Conservation (phyloP, 768 basidiomycete species). For the Hygrocybe punicea region DNA sequence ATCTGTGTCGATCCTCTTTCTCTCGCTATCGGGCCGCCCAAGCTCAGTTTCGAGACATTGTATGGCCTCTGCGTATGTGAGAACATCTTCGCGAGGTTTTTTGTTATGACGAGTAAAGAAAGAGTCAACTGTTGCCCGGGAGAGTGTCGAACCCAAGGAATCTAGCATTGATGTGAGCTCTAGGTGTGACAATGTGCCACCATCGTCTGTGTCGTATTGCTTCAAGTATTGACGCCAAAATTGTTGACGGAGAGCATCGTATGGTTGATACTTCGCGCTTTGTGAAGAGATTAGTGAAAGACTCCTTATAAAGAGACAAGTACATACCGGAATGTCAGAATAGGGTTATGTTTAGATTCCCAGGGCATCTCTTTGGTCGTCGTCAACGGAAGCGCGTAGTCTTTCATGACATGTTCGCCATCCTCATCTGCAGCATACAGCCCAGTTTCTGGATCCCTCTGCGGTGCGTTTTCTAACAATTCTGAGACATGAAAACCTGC, state of each 20-base stretch:
- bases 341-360: slow-evolving; percentile 71
- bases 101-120: slow-evolving; percentile 78
- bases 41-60: slow-evolving; percentile 83
- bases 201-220: slow-evolving; percentile 90
- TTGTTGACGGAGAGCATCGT: slow-evolving; percentile 81
- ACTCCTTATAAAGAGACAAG: not conserved
- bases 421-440: slow-evolving; percentile 51
- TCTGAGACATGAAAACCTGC: slow-evolving; percentile 66
- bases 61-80: slow-evolving; percentile 78
- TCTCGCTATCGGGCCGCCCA: slow-evolving; percentile 66
- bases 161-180: slow-evolving; percentile 96
- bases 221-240: slow-evolving; percentile 89
- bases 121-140: slow-evolving; percentile 66
- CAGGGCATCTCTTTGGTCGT: slow-evolving; percentile 63
- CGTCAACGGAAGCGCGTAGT: slow-evolving; percentile 62
- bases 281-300: not conserved
- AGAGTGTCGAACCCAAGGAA: slow-evolving; percentile 92
- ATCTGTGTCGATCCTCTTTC: slow-evolving; percentile 57
- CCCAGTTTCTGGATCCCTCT: slow-evolving; percentile 57
- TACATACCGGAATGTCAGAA: slow-evolving; percentile 60
- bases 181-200: slow-evolving; percentile 65
- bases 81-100: slow-evolving; percentile 59
- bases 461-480: slow-evolving; percentile 63
- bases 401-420: slow-evolving; percentile 66
- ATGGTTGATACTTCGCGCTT: slow-evolving; percentile 94